These are phyloP conservation scores for Lipomyces orientalis DNA, from an alignment of 805 yeast genomes.

Conservation along the genomic window DNA sequence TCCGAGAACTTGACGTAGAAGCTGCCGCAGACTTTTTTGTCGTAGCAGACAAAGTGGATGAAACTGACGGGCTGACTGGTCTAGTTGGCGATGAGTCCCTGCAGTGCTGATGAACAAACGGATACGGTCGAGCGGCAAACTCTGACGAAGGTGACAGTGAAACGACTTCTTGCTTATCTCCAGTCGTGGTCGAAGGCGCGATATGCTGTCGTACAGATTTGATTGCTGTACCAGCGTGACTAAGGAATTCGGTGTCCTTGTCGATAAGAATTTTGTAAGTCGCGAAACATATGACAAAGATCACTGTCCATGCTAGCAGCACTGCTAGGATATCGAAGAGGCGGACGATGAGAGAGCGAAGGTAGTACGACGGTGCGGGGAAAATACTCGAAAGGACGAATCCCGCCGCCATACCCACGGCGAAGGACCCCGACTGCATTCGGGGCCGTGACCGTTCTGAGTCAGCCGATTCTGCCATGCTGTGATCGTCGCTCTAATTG, in stretches of 20 bases:
- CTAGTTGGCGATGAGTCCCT: neutral
- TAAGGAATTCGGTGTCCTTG: neutral
- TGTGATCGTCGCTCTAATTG: neutral
- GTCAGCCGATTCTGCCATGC: neutral
- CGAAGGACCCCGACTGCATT: neutral
- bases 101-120: neutral
- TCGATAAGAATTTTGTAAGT: constrained; percentile 6
- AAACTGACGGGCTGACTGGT: neutral
- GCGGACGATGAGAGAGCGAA: constrained; percentile 8
- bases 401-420: constrained; percentile 12
- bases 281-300: constrained; percentile 6
- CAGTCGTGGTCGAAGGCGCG: neutral
- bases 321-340: constrained; percentile 4
- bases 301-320: constrained; percentile 17
- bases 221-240: neutral
- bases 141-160: constrained; percentile 11
- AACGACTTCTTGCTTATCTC: neutral
- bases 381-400: constrained; percentile 21
- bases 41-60: neutral
- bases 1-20: neutral
- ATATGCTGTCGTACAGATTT: neutral
- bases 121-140: constrained; percentile 30
- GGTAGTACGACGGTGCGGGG: constrained; percentile 13
- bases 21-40: neutral
- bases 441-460: neutral